Evolutionary conservation across 352 stramenopile genomes (phyloP), one percentile per base, ranked within the genome.

Genomic region (Lagenidium giganteum): DNA sequence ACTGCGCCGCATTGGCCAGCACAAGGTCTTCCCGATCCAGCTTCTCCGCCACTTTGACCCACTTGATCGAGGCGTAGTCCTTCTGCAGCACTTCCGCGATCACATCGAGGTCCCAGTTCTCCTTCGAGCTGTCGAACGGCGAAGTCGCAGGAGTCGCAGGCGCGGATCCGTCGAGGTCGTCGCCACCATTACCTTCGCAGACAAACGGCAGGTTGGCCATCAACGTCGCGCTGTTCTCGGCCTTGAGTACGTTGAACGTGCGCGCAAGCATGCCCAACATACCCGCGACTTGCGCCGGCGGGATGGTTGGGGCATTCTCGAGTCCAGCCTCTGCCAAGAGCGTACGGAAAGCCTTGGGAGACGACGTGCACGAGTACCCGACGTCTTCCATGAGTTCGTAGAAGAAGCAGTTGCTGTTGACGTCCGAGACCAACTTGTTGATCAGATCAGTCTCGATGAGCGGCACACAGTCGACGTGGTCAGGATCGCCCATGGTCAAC

Each of bases 331-430:
- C 84, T 4, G 74, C 72, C 39, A 93, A 51, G 17, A 95, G 67
- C 38, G 79, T 85, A 14, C 85, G 82, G 52, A 96, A 93, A 13
- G 81, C 64, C 43, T 85, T 73, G 7, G 80, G 35, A 14, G 68
- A 87, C 22, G 82, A 75, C 41, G 83, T 95, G 47, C 74, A 87
- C 33, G 74, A 70, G 55, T 95, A 93, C 7, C 87, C 87, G 12
- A 96, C 81, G 33, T 96, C 87, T 53, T 93, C 82, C 83, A 96
- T 91, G 27, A 96, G 57, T 26, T 95, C 84, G 46, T 92, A 93
- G 48, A 95, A 95, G 23, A 95, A 38, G 33, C 80, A 92, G 42
- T 77, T 89, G 1, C 63, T 61, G 24, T 69, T 73, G 38, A 95
- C 77, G 26, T 95, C 82, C 42, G 67, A 61, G 26, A 93, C 81